phyloP scores from a whole-genome alignment of 495 filamentous ascomycete species.

The Pyrenula aspistea region DNA sequence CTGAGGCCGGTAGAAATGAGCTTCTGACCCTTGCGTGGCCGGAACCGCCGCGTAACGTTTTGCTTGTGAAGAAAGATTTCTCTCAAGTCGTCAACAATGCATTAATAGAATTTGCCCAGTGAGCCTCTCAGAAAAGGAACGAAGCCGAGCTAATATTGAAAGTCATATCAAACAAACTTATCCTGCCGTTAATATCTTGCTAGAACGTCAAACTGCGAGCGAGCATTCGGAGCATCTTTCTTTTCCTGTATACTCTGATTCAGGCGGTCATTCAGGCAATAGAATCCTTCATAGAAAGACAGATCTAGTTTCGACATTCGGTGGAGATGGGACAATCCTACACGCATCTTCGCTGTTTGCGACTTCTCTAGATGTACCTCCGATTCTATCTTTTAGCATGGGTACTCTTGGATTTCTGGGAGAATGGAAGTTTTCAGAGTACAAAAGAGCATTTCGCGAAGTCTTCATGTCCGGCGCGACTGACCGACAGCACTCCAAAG shows the following conservation, averaged over 20 bases:
- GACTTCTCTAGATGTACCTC: slow-evolving; percentile 68
- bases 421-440: slow-evolving; percentile 90
- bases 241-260: slow-evolving; percentile 60
- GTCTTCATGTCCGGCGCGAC: slow-evolving; percentile 83
- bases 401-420: slow-evolving; percentile 89
- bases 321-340: slow-evolving; percentile 91
- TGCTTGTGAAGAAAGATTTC: slow-evolving; percentile 78
- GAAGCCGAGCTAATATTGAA: slow-evolving; percentile 1
- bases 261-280: slow-evolving; percentile 11
- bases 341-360: slow-evolving; percentile 86
- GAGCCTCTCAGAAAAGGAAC: slow-evolving; percentile 5
- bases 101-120: slow-evolving; percentile 67
- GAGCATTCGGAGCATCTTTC: slow-evolving; percentile 60
- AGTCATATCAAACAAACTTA: slow-evolving; percentile 72
- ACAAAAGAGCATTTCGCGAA: slow-evolving; percentile 81
- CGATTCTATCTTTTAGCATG: slow-evolving; percentile 94
- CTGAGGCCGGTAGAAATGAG: slow-evolving; percentile 43
- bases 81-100: slow-evolving; percentile 58
- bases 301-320: slow-evolving; percentile 78
- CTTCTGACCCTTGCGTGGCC: slow-evolving; percentile 85
- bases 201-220: slow-evolving; percentile 64
- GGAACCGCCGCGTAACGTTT: slow-evolving; percentile 74
- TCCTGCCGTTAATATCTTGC: slow-evolving; percentile 66
- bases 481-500: slow-evolving; percentile 6
- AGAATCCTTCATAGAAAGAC: slow-evolving; percentile 51